A percentile compares a stretch with the other conserved stretches of the same genome.
Evolutionary conservation across 2,329 filamentous ascomycete species (phyloP).

Genomic region (Aureobasidium musti): DNA sequence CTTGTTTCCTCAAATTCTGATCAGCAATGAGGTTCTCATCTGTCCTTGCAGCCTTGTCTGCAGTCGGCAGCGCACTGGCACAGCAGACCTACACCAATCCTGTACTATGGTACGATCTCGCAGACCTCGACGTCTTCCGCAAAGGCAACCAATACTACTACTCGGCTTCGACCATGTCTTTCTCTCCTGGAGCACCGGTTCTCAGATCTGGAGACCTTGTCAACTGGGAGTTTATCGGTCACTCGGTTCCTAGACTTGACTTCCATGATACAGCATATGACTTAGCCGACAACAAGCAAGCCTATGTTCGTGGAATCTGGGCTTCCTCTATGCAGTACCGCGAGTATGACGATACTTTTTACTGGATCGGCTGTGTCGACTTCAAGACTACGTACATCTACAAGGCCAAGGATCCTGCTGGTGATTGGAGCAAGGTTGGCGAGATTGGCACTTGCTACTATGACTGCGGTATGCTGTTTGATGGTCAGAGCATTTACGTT

Average conservation of each 20-base stretch:
- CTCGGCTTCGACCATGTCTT: constrained; percentile 59
- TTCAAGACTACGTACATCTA: constrained; percentile 57
- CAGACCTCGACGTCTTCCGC: constrained; percentile 58
- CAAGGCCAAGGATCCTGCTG: constrained; percentile 48
- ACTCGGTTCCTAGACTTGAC: constrained; percentile 45
- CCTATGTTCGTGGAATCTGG: constrained; percentile 59
- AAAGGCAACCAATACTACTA: constrained; percentile 57
- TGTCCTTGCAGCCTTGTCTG: constrained; percentile 16
- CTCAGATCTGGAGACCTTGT: constrained; percentile 58
- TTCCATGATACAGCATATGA: constrained; percentile 50
- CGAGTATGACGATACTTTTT: constrained; percentile 52
- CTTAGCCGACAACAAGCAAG: constrained; percentile 45
- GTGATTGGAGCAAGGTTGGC: constrained; percentile 48
- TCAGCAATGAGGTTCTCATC: constrained; percentile 12
- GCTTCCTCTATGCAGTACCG: constrained; percentile 58
- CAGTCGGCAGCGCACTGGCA: neutral
- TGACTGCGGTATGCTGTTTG: constrained; percentile 60
- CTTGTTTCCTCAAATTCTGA: too few species aligned
- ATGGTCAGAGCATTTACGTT: constrained; percentile 62
- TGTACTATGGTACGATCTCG: constrained; percentile 58
- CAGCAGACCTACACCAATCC: constrained; percentile 50
- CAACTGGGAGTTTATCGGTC: constrained; percentile 50
- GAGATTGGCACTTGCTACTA: constrained; percentile 56
- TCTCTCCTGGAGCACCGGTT: constrained; percentile 59
- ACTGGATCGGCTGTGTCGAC: constrained; percentile 61